Base-by-base conservation (phyloP, 2,329 filamentous ascomycete species). In the Rutstroemia sp. region DNA sequence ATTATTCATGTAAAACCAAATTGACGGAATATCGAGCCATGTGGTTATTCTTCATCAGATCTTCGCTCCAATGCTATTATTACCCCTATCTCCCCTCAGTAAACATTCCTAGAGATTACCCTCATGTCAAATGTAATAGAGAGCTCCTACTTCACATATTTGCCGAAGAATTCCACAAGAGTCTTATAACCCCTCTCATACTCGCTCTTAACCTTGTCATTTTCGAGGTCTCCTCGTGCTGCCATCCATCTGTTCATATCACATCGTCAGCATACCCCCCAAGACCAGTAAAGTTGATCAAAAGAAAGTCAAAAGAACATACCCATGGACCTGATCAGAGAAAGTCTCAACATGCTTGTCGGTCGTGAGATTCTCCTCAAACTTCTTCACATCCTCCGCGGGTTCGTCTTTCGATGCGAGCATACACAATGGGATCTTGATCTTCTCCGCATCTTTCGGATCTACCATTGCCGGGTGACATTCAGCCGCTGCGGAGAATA, bases 371-470 rank as follows among this genome's bases (percentile, higher is more conserved):
- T 73, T 70, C 47, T 72, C 65, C 56, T 73, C 69, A 61, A 76
- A 79, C 45, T 71, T 69, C 44, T 73, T 69, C 0, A 79, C 73
- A 0, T 70, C 68, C 0, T 76, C 74, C 0, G 63, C 70, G 3
- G 71, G 67, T 65, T 73, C 88, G 83, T 89, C 86, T 65, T 79
- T 79, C 36, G 84, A 87, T 1, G 86, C 84, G 1, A 89, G 75
- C 63, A 87, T 63, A 54, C 78, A 74, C 42, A 86, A 72, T 1
- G 86, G 86, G 7, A 87, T 74, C 54, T 76, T 80, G 69, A 88
- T 76, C 8, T 72, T 74, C 61, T 74, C 67, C 1, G 83, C 85
- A 47, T 89, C 86, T 38, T 74, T 72, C 19, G 79, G 73, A 60
- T 86, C 82, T 44, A 86, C 78, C 80, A 85, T 83, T 60, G 82